These are phyloP conservation scores for Hygrophoropsis aurantiaca DNA, from an alignment of 768 basidiomycete species.

Conservation along the genomic window DNA sequence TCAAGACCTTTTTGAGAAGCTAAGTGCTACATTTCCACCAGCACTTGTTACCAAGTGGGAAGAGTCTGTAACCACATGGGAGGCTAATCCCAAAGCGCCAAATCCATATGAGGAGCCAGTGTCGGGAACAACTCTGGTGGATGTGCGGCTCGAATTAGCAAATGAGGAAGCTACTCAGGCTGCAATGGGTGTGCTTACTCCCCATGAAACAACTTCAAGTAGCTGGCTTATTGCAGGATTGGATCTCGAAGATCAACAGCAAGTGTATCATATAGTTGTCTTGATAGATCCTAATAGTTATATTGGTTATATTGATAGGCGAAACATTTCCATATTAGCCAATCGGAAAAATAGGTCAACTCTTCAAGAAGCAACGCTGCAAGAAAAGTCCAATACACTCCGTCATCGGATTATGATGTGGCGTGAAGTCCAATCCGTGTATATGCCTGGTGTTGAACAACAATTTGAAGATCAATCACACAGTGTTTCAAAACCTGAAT, in stretches of 20 bases:
- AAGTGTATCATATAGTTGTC: not conserved
- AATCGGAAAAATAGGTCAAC: not conserved
- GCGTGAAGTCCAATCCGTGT: slow-evolving; percentile 6
- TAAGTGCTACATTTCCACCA: too few relatives aligned
- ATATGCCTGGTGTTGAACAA: slow-evolving; percentile 14
- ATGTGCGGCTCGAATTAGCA: slow-evolving; percentile 8
- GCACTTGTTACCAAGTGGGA: too few relatives aligned
- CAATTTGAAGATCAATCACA: not conserved
- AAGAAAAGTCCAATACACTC: slow-evolving; percentile 7
- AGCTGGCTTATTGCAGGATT: slow-evolving; percentile 13
- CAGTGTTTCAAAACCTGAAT: slow-evolving; percentile 13
- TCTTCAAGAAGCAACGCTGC: slow-evolving; percentile 3
- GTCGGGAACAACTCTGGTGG: slow-evolving; percentile 9
- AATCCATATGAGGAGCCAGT: too few relatives aligned
- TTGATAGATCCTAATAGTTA: not conserved
- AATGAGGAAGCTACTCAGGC: slow-evolving; percentile 13
- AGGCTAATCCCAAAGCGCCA: too few relatives aligned
- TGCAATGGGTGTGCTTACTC: not conserved
- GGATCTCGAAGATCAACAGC: slow-evolving; percentile 10
- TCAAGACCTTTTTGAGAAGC: too few relatives aligned
- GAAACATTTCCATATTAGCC: not conserved
- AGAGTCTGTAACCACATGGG: too few relatives aligned
- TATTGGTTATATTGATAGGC: slow-evolving; percentile 1
- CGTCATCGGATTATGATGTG: slow-evolving; percentile 7
- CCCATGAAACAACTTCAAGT: slow-evolving; percentile 1